Percentiles rank a stretch among this genome's conserved stretches.
phyloP scores from a whole-genome alignment of 805 yeast genomes.

The Pichia gijzeniarum region DNA sequence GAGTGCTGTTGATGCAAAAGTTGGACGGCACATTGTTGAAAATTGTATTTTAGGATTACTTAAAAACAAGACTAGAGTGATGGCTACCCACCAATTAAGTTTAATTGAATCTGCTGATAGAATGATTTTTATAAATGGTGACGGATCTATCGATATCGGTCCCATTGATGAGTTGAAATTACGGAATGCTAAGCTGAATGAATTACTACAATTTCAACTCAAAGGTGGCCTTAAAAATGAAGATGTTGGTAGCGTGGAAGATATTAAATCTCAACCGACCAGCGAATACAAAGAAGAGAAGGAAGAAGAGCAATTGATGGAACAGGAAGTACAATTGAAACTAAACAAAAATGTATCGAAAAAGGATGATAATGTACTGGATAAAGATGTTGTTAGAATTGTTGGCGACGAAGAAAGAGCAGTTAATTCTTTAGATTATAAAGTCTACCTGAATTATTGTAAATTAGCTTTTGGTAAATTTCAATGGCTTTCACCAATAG shows the following conservation, averaged over 20 bases:
- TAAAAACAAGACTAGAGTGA: conserved; percentile 53
- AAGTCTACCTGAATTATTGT: conserved; percentile 46
- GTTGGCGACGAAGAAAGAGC: conserved; percentile 51
- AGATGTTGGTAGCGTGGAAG: conserved; percentile 13
- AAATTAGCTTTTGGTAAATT: conserved; percentile 49
- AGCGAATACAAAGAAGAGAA: conserved; percentile 15
- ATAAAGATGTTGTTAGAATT: conserved; percentile 27
- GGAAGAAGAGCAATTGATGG: conserved; percentile 12
- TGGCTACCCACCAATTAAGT: conserved; percentile 82
- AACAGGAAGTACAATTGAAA: conserved; percentile 14
- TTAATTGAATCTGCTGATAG: conserved; percentile 64
- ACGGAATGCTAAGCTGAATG: conserved; percentile 32
- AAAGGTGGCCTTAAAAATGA: conserved; percentile 26
- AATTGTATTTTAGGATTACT: conserved; percentile 59
- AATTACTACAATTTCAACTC: conserved; percentile 36
- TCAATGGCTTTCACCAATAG: conserved; percentile 29
- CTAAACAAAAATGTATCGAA: conserved; percentile 10
- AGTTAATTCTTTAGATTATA: conserved; percentile 43
- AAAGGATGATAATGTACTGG: background rate
- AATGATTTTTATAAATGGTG: conserved; percentile 61
- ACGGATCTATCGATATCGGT: conserved; percentile 56
- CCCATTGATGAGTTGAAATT: conserved; percentile 46
- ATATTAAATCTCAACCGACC: conserved; percentile 3
- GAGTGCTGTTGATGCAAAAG: conserved; percentile 71
- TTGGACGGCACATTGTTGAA: conserved; percentile 48